These are phyloP conservation scores for Annulohypoxylon bovei DNA, from an alignment of 495 filamentous ascomycete species.

Conservation along the genomic window DNA sequence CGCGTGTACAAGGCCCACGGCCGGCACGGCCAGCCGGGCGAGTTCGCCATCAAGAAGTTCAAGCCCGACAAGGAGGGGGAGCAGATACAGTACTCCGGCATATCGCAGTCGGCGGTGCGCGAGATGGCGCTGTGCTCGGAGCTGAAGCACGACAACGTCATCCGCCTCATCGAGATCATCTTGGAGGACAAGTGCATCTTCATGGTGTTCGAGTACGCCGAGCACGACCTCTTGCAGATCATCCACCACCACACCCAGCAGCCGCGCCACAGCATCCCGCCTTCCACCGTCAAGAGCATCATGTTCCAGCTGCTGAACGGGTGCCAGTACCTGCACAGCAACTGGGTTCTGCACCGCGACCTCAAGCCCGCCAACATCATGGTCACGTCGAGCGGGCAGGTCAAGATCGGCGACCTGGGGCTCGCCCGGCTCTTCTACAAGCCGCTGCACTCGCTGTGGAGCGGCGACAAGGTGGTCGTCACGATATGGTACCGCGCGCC, in stretches of 20 bases:
- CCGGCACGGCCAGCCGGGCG: constrained; percentile 73
- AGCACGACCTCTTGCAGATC: constrained; percentile 96
- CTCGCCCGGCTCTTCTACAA: constrained; percentile 94
- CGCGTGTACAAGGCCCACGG: constrained; percentile 95
- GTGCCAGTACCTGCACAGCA: constrained; percentile 91
- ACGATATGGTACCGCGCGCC: constrained; percentile 99
- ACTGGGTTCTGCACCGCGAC: constrained; percentile 97
- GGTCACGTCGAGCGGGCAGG: constrained; percentile 87
- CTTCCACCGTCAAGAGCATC: constrained; percentile 87
- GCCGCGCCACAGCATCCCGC: constrained; percentile 85
- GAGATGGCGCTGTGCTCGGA: constrained; percentile 99
- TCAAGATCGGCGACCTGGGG: constrained; percentile 94
- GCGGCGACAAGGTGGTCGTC: constrained; percentile 97
- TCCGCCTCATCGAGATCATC: constrained; percentile 93
- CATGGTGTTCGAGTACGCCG: constrained; percentile 99
- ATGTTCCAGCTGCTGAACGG: constrained; percentile 95
- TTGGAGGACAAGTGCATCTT: constrained; percentile 99
- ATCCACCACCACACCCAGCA: constrained; percentile 97
- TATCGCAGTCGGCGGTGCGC: constrained; percentile 95
- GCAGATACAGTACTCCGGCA: constrained; percentile 91
- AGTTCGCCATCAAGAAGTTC: constrained; percentile 99
- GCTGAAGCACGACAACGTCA: constrained; percentile 87
- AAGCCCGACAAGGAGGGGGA: constrained; percentile 99
- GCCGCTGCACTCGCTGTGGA: constrained; percentile 88
- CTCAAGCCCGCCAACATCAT: constrained; percentile 99